phyloP scores from a whole-genome alignment of 2,329 filamentous ascomycete genomes.

The Paecilomyces sp. region DNA sequence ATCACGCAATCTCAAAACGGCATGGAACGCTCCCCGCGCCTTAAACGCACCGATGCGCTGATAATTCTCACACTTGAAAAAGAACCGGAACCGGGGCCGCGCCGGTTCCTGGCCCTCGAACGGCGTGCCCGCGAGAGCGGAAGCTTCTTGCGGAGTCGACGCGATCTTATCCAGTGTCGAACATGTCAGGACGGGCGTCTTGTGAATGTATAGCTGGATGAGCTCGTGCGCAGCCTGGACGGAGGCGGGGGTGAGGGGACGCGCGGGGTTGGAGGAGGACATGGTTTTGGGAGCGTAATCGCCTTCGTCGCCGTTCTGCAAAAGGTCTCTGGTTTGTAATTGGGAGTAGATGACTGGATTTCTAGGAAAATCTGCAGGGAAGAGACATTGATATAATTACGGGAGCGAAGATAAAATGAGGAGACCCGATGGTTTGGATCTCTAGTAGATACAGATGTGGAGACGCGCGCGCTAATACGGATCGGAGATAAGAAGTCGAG shows the following conservation, averaged over 20 bases:
- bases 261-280: neutral
- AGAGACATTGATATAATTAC: neutral
- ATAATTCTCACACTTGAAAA: conserved; percentile 94
- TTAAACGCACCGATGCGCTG: conserved; percentile 93
- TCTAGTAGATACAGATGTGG: neutral
- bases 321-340: neutral
- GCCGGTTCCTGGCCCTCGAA: conserved; percentile 54
- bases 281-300: neutral
- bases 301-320: neutral
- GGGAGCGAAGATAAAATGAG: neutral
- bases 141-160: conserved; percentile 57
- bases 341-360: neutral
- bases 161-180: conserved; percentile 67
- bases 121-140: conserved; percentile 49
- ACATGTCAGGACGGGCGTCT: conserved; percentile 76
- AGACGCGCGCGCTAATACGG: neutral
- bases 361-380: neutral
- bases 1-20: conserved; percentile 60
- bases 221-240: conserved; percentile 65
- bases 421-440: neutral
- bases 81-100: conserved; percentile 62
- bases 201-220: conserved; percentile 70
- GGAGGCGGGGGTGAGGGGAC: conserved; percentile 64
- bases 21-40: conserved; percentile 82
- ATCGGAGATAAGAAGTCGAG: neutral